Conservation (phyloP, 805 yeast genomes). For the Nakazawaea wickerhamii region DNA sequence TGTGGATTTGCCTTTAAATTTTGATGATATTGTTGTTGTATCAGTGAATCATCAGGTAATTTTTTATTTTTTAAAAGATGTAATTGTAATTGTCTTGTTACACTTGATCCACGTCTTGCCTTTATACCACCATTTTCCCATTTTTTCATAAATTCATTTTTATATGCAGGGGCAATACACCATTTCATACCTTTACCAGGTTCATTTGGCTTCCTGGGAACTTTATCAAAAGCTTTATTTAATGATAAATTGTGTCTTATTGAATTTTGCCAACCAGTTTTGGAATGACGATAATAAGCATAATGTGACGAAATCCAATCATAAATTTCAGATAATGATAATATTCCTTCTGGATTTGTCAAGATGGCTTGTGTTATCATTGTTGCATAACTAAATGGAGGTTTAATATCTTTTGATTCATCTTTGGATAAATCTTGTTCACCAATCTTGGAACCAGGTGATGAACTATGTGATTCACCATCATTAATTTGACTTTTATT, state of each 20-base stretch:
- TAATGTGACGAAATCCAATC: constrained; percentile 84
- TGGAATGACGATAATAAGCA: constrained; percentile 86
- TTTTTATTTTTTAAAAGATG: constrained; percentile 59
- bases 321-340: constrained; percentile 88
- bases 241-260: constrained; percentile 91
- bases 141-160: constrained; percentile 77
- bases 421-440: constrained; percentile 73
- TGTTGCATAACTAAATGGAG: constrained; percentile 95
- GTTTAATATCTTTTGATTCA: constrained; percentile 89
- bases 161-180: constrained; percentile 86
- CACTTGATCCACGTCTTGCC: constrained; percentile 74
- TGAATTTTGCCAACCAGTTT: constrained; percentile 98
- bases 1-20: constrained; percentile 9
- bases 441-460: constrained; percentile 10
- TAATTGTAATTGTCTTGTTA: constrained; percentile 71
- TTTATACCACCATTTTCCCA: constrained; percentile 73
- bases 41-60: constrained; percentile 34
- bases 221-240: constrained; percentile 96
- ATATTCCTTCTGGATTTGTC: constrained; percentile 79
- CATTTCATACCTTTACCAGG: constrained; percentile 99
- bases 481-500: constrained; percentile 37
- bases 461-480: constrained; percentile 14
- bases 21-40: constrained; percentile 5
- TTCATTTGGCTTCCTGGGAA: constrained; percentile 90
- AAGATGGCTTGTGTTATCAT: constrained; percentile 97